Conservation (phyloP, 2,329 filamentous ascomycete genomes). For the Juglanconis juglandina region DNA sequence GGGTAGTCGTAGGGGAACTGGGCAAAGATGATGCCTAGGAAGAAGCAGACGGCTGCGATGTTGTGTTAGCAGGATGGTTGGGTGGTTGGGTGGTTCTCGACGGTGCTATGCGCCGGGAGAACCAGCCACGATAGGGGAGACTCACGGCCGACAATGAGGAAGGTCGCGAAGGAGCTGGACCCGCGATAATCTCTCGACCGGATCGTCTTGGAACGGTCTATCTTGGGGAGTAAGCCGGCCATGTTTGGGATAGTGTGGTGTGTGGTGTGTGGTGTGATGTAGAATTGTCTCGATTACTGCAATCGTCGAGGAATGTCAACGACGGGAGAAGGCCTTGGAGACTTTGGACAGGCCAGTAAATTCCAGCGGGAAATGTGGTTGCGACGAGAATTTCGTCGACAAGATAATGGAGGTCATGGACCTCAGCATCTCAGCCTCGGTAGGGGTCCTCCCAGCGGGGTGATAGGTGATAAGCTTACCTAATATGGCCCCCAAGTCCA, state of each 20-base stretch:
- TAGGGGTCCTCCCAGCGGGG: background rate
- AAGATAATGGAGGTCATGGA: background rate
- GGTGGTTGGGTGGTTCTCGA: constrained; percentile 15
- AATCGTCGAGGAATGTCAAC: background rate
- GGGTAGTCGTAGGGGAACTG: constrained; percentile 94
- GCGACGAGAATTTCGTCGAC: background rate
- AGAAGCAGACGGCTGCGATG: constrained; percentile 78
- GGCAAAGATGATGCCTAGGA: constrained; percentile 96
- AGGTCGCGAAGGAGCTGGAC: constrained; percentile 81
- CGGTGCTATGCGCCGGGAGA: constrained; percentile 5
- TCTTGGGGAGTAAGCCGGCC: constrained; percentile 15
- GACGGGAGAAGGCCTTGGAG: background rate
- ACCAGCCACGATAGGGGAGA: constrained; percentile 11
- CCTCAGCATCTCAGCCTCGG: background rate
- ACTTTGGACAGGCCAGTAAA: background rate
- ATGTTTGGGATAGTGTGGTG: constrained; percentile 3
- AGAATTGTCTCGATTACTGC: background rate
- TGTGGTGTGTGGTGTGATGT: background rate
- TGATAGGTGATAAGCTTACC: background rate
- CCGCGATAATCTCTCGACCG: constrained; percentile 56
- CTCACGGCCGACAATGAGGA: constrained; percentile 93
- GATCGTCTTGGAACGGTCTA: constrained; percentile 57
- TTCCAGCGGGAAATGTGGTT: background rate
- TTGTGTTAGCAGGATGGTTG: background rate
- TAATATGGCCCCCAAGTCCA: background rate